A percentile compares a stretch with the other conserved stretches of the same genome.
phyloP scores from a whole-genome alignment of 768 basidiomycete genomes.

The Lactifluus rugatus region DNA sequence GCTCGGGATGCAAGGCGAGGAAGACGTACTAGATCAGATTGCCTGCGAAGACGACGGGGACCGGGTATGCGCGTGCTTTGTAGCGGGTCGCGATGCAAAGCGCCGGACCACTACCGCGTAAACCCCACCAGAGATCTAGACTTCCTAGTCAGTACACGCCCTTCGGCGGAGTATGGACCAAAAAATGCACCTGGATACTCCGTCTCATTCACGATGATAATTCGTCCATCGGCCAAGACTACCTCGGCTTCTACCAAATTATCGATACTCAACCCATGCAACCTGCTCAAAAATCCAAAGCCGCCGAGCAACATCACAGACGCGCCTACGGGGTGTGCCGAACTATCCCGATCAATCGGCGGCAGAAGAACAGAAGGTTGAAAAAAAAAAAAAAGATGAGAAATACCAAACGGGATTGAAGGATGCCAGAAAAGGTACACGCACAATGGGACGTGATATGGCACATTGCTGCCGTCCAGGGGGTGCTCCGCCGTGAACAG shows the following conservation, averaged over 20 bases:
- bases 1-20: neutral
- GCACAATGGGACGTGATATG: slow-evolving; percentile 59
- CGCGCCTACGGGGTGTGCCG: slow-evolving; percentile 73
- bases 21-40: slow-evolving; percentile 78
- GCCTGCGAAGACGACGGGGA: slow-evolving; percentile 86
- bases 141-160: slow-evolving; percentile 4
- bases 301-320: slow-evolving; percentile 79
- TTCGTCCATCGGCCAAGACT: slow-evolving; percentile 83
- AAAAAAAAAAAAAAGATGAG: neutral
- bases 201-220: slow-evolving; percentile 64
- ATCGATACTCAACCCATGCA: slow-evolving; percentile 82
- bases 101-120: slow-evolving; percentile 74
- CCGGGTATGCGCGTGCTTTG: slow-evolving; percentile 79
- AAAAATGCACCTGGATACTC: slow-evolving; percentile 51
- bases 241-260: slow-evolving; percentile 87
- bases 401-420: neutral
- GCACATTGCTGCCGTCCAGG: slow-evolving; percentile 53
- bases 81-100: slow-evolving; percentile 85
- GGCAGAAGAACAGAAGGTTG: neutral
- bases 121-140: slow-evolving; percentile 79
- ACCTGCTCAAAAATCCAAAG: slow-evolving; percentile 78
- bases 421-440: neutral
- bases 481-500: slow-evolving; percentile 60
- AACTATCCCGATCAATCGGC: slow-evolving; percentile 31
- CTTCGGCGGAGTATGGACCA: neutral